Evolutionary conservation across 2,329 filamentous ascomycete species (phyloP).

Genomic region (Diaporthe eres): DNA sequence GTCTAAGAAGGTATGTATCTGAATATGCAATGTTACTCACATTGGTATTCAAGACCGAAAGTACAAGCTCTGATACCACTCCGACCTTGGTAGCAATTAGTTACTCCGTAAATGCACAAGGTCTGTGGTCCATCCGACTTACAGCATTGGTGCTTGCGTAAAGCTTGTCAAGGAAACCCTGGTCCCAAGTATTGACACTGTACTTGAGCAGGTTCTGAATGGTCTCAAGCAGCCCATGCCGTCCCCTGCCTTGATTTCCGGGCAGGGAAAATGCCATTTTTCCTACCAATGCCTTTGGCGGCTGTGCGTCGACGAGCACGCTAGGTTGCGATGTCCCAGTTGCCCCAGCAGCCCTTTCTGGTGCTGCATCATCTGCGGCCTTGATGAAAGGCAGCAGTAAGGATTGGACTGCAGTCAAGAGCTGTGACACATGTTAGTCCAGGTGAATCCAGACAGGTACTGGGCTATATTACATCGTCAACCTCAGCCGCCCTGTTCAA

Average conservation of each 20-base stretch:
- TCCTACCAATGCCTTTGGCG: neutral
- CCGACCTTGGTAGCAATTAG: neutral
- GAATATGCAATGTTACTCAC: neutral
- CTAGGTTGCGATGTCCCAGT: neutral
- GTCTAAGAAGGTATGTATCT: neutral
- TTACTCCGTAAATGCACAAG: neutral
- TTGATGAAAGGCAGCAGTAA: neutral
- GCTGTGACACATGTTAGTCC: neutral
- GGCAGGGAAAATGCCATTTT: neutral
- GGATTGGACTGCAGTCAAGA: neutral
- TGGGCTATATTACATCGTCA: neutral
- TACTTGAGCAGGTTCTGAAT: conserved; percentile 83
- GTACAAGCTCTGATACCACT: conserved; percentile 2
- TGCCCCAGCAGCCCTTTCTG: neutral
- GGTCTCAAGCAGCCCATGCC: conserved; percentile 57
- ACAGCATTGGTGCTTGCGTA: conserved; percentile 89
- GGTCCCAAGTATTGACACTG: conserved; percentile 98
- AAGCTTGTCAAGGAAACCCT: conserved; percentile 95
- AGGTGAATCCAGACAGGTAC: neutral
- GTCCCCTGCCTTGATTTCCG: neutral
- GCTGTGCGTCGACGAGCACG: neutral
- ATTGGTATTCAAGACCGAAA: neutral
- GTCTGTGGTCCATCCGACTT: neutral
- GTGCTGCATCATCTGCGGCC: neutral
- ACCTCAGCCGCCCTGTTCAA: neutral